Evolutionary conservation across 495 filamentous ascomycete genomes (phyloP), one percentile per base, ranked within the genome.

Genomic region (Penicillium goetzii): DNA sequence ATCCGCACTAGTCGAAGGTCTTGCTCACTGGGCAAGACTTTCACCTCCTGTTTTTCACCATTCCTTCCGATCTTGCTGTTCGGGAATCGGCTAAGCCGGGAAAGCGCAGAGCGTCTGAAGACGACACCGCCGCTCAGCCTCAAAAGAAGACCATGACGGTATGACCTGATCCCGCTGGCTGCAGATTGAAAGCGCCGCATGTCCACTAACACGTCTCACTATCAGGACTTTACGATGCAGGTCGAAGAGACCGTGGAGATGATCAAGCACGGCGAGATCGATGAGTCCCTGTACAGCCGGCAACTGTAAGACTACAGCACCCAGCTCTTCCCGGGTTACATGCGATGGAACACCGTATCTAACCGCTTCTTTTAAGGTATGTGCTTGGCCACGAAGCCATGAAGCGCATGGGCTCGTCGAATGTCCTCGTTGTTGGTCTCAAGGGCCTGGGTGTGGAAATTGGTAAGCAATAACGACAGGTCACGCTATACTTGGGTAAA

Each of bases 321-420:
- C 56, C 9, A 38, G 15, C 21, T 23, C 8, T 32, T 50, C 8
- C 30, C 52, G 21, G 52, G 3, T 15, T 12, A 55, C 21, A 28
- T 25, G 32, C 59, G 4, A 40, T 51, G 17, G 52, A 11, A 21
- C 17, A 43, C 62, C 40, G 11, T 53, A 56, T 34, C 58, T 69
- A 45, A 69, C 55, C 12, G 26, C 21, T 58, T 58, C 21, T 60
- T 38, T 34, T 54, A 49, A 85, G 84, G 51, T 96, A 99, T 76
- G 95, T 99, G 56, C 87, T 99, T 61, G 96, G 96, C 33, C 96
- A 98, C 78, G 96, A 99, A 81, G 96, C 96, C 57, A 99, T 99
- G 96, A 98, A 96, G 81, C 91, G 93, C 59, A 99, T 99, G 96
- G 85, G 93, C 74, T 90, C 92, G 54, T 98, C 96, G 23, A 93